Evolutionary conservation across 768 basidiomycete genomes (phyloP).

Genomic region (Rhizopogon sp.): DNA sequence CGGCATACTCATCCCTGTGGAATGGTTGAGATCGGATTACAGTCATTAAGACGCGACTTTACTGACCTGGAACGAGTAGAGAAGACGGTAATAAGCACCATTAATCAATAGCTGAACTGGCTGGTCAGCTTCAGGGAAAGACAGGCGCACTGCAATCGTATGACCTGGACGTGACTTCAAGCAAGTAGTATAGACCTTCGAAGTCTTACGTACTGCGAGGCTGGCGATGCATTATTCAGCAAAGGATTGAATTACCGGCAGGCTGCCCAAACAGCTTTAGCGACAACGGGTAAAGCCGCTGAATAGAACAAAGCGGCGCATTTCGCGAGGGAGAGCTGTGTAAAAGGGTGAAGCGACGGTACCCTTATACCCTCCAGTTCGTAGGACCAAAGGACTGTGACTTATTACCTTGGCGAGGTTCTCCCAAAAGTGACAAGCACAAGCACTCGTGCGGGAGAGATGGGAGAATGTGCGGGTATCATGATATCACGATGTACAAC

Average conservation of each 20-base stretch:
- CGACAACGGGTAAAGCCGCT: too few relatives aligned
- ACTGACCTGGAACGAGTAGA: constrained; percentile 91
- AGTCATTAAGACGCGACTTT: constrained; percentile 20
- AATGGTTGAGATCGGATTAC: constrained; percentile 14
- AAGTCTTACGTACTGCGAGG: constrained; percentile 29
- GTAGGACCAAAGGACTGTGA: too few relatives aligned
- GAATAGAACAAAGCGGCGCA: too few relatives aligned
- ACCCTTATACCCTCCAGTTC: too few relatives aligned
- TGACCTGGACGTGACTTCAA: constrained; percentile 73
- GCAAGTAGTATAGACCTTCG: not conserved
- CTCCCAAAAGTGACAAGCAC: too few relatives aligned
- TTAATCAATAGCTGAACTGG: not conserved
- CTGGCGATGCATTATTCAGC: constrained; percentile 8
- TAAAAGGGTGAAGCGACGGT: too few relatives aligned
- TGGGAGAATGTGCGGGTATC: not conserved
- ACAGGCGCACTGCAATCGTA: constrained; percentile 86
- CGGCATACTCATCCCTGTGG: constrained; percentile 91
- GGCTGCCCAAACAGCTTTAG: too few relatives aligned
- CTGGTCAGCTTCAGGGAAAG: not conserved
- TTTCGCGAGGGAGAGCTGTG: too few relatives aligned
- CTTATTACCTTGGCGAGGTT: too few relatives aligned
- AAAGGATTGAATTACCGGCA: too few relatives aligned
- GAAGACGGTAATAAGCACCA: constrained; percentile 70
- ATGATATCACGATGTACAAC: not conserved
- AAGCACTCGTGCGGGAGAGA: not conserved